These are phyloP conservation scores for Tolypocladium guangdongense DNA, from an alignment of 2,329 filamentous ascomycete species.

Conservation along the genomic window DNA sequence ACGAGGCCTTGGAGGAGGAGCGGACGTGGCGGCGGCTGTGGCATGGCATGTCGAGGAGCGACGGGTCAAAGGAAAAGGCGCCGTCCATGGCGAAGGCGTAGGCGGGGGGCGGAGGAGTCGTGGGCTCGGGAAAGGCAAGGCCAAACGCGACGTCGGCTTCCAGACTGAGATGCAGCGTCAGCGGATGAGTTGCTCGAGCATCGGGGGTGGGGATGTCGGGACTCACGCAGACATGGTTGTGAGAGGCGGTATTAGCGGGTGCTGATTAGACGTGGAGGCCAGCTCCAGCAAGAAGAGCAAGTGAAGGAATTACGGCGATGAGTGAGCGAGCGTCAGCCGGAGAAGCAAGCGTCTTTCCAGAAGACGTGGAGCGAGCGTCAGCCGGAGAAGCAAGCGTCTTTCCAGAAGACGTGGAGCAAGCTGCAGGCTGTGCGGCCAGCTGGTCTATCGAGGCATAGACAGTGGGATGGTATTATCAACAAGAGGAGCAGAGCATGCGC, in stretches of 20 bases:
- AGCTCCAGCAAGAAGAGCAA: constrained; percentile 6
- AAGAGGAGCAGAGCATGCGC: background rate
- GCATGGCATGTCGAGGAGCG: constrained; percentile 44
- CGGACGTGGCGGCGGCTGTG: constrained; percentile 42
- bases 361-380: constrained; percentile 2
- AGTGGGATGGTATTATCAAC: background rate
- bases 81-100: constrained; percentile 11
- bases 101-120: constrained; percentile 14
- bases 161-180: constrained; percentile 33
- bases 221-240: constrained; percentile 25
- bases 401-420: background rate
- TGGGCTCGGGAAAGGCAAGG: constrained; percentile 40
- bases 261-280: constrained; percentile 7
- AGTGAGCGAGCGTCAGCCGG: constrained; percentile 5
- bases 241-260: background rate
- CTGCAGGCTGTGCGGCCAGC: constrained; percentile 1
- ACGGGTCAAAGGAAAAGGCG: constrained; percentile 43
- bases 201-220: background rate
- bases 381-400: background rate
- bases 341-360: background rate
- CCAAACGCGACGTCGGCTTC: constrained; percentile 52
- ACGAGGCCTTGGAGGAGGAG: constrained; percentile 55
- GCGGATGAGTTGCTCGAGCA: background rate
- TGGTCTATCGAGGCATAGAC: background rate
- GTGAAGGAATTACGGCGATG: background rate